Base-by-base conservation (phyloP, 192 early-diverging fungal genomes). In the Gonapodya sp. region DNA sequence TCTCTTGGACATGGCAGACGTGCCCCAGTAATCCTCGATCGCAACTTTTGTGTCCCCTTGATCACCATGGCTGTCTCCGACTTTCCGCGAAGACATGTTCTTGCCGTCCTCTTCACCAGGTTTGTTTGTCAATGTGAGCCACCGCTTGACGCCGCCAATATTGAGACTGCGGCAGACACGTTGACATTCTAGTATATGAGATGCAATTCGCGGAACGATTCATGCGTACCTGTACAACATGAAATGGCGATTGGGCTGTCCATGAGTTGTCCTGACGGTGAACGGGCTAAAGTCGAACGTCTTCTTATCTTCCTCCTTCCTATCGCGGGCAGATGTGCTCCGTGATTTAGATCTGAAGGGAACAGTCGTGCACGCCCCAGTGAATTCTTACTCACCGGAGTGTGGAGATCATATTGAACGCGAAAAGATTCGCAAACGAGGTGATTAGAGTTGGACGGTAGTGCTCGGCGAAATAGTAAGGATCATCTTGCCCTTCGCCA, bases 341-440 rank as follows among this genome's bases (percentile, higher is more conserved):
- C n/a, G n/a, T n/a, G n/a, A n/a, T n/a, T n/a, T n/a, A n/a, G n/a
- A n/a, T n/a, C n/a, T n/a, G n/a, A n/a, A n/a, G n/a, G n/a, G n/a
- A n/a, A n/a, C n/a, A 32, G 34, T 82, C 2, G n/a, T 32, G 37
- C 32, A 79, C 80, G 73, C 2, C 73, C 18, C 72, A 73, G 0
- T n/a, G 64, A 80, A 73, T 34, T 36, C 24, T n/a, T 32, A 36
- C 83, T 31, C 36, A 84, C 85, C 83, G 79, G 72, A 36, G 83
- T 0, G 96, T 95, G 73, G 93, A 94, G 83, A 94, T 95, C 87
- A 99, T 96, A 78, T 91, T 94, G 78, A 88, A 93, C 0, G 94
- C 91, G 87, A 97, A 97, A 31, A 97, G 82, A 30, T 84, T 80
- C 46, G 91, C 91, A 37, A 98, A 92, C 0, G 92, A 90, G 0